Conservation (phyloP, 225 moss, liverwort and hornwort genomes). For the Lunularia cruciata region DNA sequence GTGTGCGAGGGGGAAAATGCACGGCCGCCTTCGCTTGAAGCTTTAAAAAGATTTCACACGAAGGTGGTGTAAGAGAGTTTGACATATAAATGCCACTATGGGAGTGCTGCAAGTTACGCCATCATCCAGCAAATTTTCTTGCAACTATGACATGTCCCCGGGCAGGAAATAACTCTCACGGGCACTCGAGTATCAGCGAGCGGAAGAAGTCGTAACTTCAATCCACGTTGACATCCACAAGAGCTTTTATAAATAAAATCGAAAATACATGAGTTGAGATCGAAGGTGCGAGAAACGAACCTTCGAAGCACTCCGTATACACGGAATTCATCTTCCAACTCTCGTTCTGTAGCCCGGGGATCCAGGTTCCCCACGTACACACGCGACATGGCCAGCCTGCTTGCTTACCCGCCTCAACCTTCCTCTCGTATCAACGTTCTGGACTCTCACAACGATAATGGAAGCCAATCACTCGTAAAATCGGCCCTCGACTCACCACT, state of each 20-base stretch:
- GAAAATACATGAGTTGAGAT: not conserved
- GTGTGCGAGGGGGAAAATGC: too few relatives aligned
- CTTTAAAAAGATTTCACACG: too few relatives aligned
- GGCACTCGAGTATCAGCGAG: too few relatives aligned
- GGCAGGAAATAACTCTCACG: too few relatives aligned
- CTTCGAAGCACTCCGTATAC: constrained; percentile 96
- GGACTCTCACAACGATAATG: not conserved
- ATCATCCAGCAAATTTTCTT: too few relatives aligned
- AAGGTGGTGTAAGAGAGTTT: too few relatives aligned
- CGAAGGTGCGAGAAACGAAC: constrained; percentile 21
- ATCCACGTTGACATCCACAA: too few relatives aligned
- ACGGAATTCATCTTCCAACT: constrained; percentile 99
- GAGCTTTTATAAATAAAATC: too few relatives aligned
- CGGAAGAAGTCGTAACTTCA: too few relatives aligned
- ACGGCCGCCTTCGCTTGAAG: not conserved
- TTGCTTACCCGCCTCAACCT: constrained; percentile 1
- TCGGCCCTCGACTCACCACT: constrained; percentile 9
- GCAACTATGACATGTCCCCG: too few relatives aligned
- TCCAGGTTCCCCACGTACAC: constrained; percentile 99
- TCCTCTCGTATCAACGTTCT: not conserved
- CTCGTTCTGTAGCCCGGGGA: constrained; percentile 97
- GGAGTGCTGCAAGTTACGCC: too few relatives aligned
- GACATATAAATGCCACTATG: too few relatives aligned
- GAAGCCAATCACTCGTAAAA: not conserved
- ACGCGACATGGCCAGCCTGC: constrained; percentile 82